Percentiles rank a stretch among this genome's conserved stretches.
Conservation (phyloP, 148 eudicot genomes). For the Oxyria digyna region DNA sequence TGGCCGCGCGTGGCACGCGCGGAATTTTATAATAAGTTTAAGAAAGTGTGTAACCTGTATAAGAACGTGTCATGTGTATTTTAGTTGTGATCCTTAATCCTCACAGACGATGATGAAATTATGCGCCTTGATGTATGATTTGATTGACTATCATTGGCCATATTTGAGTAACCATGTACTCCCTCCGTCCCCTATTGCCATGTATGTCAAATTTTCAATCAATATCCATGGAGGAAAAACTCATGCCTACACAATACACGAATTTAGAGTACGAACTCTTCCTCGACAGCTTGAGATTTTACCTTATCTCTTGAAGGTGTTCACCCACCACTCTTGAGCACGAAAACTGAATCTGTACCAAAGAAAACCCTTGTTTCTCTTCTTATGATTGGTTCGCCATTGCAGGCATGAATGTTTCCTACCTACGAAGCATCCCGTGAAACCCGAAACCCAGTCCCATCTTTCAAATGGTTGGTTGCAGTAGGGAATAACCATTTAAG, state of each 20-base stretch:
- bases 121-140: no score
- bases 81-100: no score
- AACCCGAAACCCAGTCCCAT: slow-evolving; percentile 46
- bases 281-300: not conserved
- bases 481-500: slow-evolving; percentile 55
- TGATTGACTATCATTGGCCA: no score
- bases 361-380: not conserved
- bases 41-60: no score
- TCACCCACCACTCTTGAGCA: not conserved
- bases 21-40: no score
- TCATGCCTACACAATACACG: not conserved
- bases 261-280: not conserved
- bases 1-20: no score
- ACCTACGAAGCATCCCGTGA: slow-evolving; percentile 21
- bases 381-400: slow-evolving; percentile 1
- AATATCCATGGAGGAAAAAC: not conserved
- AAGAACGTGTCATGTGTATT: no score
- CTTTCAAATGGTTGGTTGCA: slow-evolving; percentile 45
- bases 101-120: no score
- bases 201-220: not conserved
- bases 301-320: not conserved
- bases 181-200: no score
- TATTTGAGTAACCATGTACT: no score
- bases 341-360: not conserved
- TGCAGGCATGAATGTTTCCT: not conserved